Conservation (phyloP, 345 rosid genomes). For the Carallia pectinifolia region DNA sequence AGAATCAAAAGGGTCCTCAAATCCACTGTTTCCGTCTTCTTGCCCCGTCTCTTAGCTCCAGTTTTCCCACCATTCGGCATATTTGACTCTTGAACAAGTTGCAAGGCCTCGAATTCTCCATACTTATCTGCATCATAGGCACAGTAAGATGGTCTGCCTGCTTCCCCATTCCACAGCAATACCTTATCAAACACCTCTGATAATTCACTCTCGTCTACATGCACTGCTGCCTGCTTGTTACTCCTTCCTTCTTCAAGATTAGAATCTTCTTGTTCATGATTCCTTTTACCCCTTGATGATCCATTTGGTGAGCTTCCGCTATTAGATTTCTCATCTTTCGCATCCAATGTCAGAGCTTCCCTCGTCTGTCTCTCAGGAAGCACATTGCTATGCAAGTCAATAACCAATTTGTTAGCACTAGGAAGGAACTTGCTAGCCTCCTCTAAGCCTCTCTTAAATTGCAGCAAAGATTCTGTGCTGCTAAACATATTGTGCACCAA, state of each 20-base stretch:
- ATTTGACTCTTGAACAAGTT: conserved; percentile 35
- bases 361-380: conserved; percentile 6
- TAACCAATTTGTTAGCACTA: conserved; percentile 40
- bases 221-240: conserved; percentile 55
- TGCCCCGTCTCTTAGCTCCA: conserved; percentile 47
- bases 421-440: conserved; percentile 94
- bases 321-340: conserved; percentile 35
- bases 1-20: conserved; percentile 69
- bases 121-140: conserved; percentile 1
- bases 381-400: conserved; percentile 28
- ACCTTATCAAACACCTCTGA: conserved; percentile 70
- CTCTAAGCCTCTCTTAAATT: conserved; percentile 72
- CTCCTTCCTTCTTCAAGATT: conserved; percentile 53
- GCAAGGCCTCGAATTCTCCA: conserved; percentile 16
- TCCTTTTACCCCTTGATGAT: conserved; percentile 49
- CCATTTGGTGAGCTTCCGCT: conserved; percentile 21
- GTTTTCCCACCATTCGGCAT: conserved; percentile 45
- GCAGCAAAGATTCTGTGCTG: conserved; percentile 54
- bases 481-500: conserved; percentile 55
- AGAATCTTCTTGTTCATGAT: conserved; percentile 46
- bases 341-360: conserved; percentile 15
- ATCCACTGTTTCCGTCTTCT: conserved; percentile 73
- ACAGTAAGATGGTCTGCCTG: conserved; percentile 11
- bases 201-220: conserved; percentile 50
- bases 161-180: conserved; percentile 38